Evolutionary conservation across 352 stramenopile species (phyloP), one percentile per base, ranked within the genome.

Genomic region (Globisporangium lucens): DNA sequence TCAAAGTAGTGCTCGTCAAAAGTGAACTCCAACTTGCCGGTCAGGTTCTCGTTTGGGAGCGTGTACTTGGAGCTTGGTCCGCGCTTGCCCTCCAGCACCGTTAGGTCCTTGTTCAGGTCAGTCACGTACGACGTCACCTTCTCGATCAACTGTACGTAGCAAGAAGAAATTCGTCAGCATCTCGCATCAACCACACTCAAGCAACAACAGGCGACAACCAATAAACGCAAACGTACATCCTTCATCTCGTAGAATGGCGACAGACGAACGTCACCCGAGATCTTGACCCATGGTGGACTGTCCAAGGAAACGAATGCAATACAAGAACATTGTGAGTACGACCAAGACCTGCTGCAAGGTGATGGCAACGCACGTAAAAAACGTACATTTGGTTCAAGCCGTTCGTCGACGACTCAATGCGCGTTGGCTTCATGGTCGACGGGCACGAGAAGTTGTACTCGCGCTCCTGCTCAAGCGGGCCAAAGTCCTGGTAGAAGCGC

Each of bases 221-320:
- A 27, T 9, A 33, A 33, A 30, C 49, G 35, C 22, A 35, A 55
- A 76, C 83, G 55, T 85, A 96, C 86, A 62, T 95, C 85, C 65
- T 93, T 77, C 70, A 97, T 88, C 36, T 97, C 83, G 77, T 98
- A 98, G 72, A 98, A 98, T 8, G 93, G 93, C 49, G 88, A 96
- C 13, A 97, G 69, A 43, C 93, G 89, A 46, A 97, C 90, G 60
- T 98, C 93, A 43, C 93, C 93, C 22, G 89, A 90, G 66, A 98
- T 83, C 66, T 95, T 97, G 10, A 87, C 81, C 80, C 91, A 95
- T 67, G 91, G 86, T 8, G 92, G 92, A 69, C 96, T 95, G 51
- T 41, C 41, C 29, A 27, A 27, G 17, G 15, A 46, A 12, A 52
- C 27, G 6, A 9, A 17, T 5, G 35, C 17, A 8, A 56, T 6